These are phyloP conservation scores for Fusarium haematococcum DNA, from an alignment of 2,329 filamentous ascomycete species.

Conservation along the genomic window DNA sequence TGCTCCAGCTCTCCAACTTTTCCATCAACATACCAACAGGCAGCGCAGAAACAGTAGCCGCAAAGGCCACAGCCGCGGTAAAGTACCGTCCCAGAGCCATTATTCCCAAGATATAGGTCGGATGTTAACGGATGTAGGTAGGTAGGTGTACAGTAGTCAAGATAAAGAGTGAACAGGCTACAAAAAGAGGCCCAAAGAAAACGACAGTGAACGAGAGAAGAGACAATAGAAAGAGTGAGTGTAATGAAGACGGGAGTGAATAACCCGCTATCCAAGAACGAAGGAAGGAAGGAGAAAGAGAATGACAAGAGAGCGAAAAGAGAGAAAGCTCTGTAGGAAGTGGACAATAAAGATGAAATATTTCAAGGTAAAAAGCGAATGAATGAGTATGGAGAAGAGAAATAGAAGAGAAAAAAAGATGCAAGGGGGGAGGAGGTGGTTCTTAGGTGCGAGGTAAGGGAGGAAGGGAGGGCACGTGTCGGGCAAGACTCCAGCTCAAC, in stretches of 20 bases:
- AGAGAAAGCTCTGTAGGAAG: constrained; percentile 21
- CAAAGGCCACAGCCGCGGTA: constrained; percentile 40
- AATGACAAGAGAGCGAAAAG: constrained; percentile 6
- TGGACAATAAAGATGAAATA: constrained; percentile 1
- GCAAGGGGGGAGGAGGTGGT: not conserved
- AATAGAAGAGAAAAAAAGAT: not conserved
- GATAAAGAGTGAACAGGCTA: constrained; percentile 27
- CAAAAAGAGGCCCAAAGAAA: constrained; percentile 3
- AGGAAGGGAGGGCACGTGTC: constrained; percentile 20
- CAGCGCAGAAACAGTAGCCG: constrained; percentile 33
- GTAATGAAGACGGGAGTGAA: constrained; percentile 15
- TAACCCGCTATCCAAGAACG: constrained; percentile 23
- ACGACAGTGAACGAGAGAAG: not conserved
- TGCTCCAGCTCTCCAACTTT: not conserved
- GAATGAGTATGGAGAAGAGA: constrained; percentile 3
- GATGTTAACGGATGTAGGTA: not conserved
- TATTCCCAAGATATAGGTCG: constrained; percentile 7
- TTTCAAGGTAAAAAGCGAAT: not conserved
- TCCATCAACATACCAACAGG: constrained; percentile 39
- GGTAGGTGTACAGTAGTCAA: not conserved
- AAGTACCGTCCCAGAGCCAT: constrained; percentile 40
- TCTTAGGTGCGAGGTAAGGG: not conserved
- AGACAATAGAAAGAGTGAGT: constrained; percentile 15
- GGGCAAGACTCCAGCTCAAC: constrained; percentile 3
- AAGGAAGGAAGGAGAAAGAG: constrained; percentile 23